Evolutionary conservation across 2,329 filamentous ascomycete genomes (phyloP).

Genomic region (Chrysoporthe deuterocubensis): DNA sequence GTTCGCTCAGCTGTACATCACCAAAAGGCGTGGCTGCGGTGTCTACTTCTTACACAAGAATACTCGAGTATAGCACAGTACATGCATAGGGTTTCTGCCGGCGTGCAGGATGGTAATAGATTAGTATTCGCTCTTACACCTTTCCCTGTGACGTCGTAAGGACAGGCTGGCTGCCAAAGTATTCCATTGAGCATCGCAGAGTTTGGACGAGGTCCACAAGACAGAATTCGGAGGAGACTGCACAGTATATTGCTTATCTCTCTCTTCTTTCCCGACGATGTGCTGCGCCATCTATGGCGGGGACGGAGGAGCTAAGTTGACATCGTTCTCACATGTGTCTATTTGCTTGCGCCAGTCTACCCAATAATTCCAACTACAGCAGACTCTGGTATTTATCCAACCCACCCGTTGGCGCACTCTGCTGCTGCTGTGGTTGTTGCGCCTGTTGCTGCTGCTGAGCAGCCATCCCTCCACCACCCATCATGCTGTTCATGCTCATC

Average conservation of each 20-base stretch:
- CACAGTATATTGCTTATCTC: not conserved
- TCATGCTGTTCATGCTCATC: slow-evolving; percentile 29
- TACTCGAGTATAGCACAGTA: not conserved
- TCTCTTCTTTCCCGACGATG: not conserved
- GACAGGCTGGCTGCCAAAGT: not conserved
- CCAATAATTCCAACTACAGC: slow-evolving; percentile 44
- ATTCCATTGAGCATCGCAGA: not conserved
- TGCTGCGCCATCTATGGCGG: not conserved
- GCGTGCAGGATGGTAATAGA: not conserved
- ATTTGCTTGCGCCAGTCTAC: not conserved
- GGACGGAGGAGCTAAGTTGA: not conserved
- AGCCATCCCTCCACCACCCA: slow-evolving; percentile 36
- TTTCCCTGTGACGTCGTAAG: not conserved
- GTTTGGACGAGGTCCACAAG: not conserved
- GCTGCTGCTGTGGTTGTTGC: slow-evolving; percentile 38
- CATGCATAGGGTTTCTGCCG: not conserved
- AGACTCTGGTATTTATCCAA: slow-evolving; percentile 72
- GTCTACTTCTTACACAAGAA: not conserved
- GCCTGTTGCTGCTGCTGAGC: slow-evolving; percentile 29
- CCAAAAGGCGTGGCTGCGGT: not conserved
- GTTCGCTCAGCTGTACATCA: not conserved
- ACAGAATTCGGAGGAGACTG: too few relatives aligned
- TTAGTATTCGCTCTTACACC: not conserved
- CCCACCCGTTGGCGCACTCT: slow-evolving; percentile 49
- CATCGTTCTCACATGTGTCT: not conserved